Conservation (phyloP, 2,329 filamentous ascomycete genomes). For the Fusarium hainanense region DNA sequence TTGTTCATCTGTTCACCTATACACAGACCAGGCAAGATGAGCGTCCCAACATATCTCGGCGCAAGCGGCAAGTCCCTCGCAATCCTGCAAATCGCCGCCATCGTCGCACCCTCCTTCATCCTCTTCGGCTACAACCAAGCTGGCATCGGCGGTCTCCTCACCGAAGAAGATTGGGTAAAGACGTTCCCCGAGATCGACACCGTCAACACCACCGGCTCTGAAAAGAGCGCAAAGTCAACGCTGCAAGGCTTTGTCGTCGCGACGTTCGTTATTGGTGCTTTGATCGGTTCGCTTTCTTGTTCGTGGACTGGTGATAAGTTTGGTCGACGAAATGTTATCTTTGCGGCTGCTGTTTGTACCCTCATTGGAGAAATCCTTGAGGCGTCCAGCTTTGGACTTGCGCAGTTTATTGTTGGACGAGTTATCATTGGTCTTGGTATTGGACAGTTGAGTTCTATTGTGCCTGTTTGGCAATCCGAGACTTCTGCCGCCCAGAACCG, state of each 20-base stretch:
- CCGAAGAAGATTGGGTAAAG: constrained; percentile 67
- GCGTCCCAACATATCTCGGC: constrained; percentile 47
- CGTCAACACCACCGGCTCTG: constrained; percentile 58
- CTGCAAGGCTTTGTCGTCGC: constrained; percentile 59
- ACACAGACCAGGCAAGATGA: constrained; percentile 14
- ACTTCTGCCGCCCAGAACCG: constrained; percentile 61
- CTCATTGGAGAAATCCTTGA: constrained; percentile 66
- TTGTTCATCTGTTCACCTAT: too few species aligned
- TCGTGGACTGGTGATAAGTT: constrained; percentile 66
- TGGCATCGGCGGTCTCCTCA: constrained; percentile 76
- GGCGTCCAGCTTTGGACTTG: constrained; percentile 57
- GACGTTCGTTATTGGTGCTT: constrained; percentile 67
- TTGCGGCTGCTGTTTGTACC: constrained; percentile 63
- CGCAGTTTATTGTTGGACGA: constrained; percentile 55
- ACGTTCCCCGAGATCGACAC: constrained; percentile 62
- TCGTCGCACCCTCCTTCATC: constrained; percentile 58
- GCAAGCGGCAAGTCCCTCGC: constrained; percentile 51
- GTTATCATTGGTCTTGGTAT: constrained; percentile 65
- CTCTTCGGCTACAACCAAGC: constrained; percentile 71
- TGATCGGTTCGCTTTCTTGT: constrained; percentile 60
- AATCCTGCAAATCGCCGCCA: constrained; percentile 54
- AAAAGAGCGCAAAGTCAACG: constrained; percentile 57
- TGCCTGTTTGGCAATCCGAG: constrained; percentile 67
- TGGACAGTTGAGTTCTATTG: constrained; percentile 63
- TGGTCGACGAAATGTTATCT: constrained; percentile 66